Evolutionary conservation across 805 yeast genomes (phyloP), one percentile per base, ranked within the genome.

Genomic region (Naumovozyma castellii): DNA sequence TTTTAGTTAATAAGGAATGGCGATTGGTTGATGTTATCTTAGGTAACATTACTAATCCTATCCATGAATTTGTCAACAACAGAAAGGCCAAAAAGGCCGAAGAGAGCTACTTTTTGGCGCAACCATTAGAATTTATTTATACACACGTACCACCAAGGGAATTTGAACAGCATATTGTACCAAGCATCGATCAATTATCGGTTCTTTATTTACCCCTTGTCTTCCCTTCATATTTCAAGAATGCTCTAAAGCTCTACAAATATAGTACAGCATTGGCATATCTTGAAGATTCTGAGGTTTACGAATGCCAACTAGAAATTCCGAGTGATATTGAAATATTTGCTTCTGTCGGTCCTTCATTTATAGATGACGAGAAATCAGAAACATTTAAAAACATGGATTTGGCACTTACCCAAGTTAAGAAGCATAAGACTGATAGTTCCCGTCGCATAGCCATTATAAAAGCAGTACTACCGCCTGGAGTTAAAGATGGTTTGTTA

Each of bases 81-180:
- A 49, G 46, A 37, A 50, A 56, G 6, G 57, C 57, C 1, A 52
- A 45, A 1, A 49, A 40, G 18, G 60, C 63, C 17, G 70, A 65
- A 34, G 50, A 75, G 37, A 80, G 77, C 54, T 92, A 84, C 59
- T 90, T 88, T 61, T 61, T 92, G 44, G 67, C 83, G 2, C 76
- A 79, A 48, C 98, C 98, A 1, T 62, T 78, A 40, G 74, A 78
- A 41, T 56, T 86, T 32, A 74, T 92, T 13, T 81, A 80, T 46
- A 83, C 97, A 0, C 98, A 92, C 59, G 77, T 86, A 35, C 97
- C 98, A 12, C 69, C 77, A 14, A 77, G 77, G 42, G 76, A 76
- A 33, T 80, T 76, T 43, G 80, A 84, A 47, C 98, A 92, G 60
- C 95, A 84, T 62, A 75, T 90, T 16, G 71, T 75, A 22, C 97